Evolutionary conservation across 148 eudicot genomes (phyloP), one percentile per base, ranked within the genome.

Genomic region (Simmondsia chinensis): DNA sequence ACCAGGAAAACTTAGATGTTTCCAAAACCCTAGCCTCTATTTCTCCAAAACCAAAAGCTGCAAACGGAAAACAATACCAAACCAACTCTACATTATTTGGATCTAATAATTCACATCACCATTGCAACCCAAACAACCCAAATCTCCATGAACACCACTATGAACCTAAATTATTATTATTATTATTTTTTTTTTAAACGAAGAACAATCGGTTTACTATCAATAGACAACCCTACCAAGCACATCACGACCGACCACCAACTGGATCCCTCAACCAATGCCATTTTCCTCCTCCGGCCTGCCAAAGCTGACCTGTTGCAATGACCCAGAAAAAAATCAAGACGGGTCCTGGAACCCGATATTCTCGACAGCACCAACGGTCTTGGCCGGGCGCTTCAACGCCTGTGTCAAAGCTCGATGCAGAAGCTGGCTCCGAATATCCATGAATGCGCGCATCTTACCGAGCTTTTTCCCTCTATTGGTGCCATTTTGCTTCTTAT

Each of bases 381-480:
- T 86, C 65, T 75, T 78, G 46, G 77, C 77, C 26, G 66, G 4
- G 9, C 69, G 77, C 3, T 54, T 58, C 26, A 83, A 37, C 64
- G 77, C 70, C 59, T 86, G 76, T 65, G 60, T 77, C 37, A 78
- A 58, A 7, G 71, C 63, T 32, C 65, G 60, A 20, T 76, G 86
- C 65, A 86, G 26, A 66, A 82, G 59, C 49, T 82, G 93, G 64
- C 91, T 86, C 6, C 84, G 78, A 1, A 82, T 52, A 44, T 86
- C 87, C 71, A 79, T 53, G 26, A 75, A 53, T 1, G 87, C 73
- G 5, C 68, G 60, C 1, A 60, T 40, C 50, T 66, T 72, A 43
- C 59, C 42, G 21, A 73, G 43, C 30, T 72, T 77, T 43, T 17
- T 64, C 6, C 16, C 47, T 11, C 45, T 50, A 16, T 57, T 54